These are phyloP conservation scores for Vaccinium corymbosum DNA, from an alignment of 148 eudicot species.

Conservation along the genomic window DNA sequence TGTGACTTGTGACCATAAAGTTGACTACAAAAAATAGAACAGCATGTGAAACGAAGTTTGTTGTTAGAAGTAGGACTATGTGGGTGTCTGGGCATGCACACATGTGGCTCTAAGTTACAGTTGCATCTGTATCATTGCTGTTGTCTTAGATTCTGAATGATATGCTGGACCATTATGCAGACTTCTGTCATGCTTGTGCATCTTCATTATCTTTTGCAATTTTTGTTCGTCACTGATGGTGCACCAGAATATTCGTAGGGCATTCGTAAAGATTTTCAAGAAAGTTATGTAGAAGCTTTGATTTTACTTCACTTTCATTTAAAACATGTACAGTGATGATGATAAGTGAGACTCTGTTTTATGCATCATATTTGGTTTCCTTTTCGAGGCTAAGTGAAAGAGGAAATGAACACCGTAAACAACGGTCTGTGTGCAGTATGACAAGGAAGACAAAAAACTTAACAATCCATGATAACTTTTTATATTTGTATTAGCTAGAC, in stretches of 20 bases:
- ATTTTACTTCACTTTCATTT: not conserved
- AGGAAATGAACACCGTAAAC: not conserved
- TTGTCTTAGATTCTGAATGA: not conserved
- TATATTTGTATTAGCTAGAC: not conserved
- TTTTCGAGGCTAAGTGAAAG: not conserved
- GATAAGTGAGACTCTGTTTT: not conserved
- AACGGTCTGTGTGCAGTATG: not conserved
- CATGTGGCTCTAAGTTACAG: not conserved
- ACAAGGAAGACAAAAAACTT: not conserved
- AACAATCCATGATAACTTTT: not conserved
- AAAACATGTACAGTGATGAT: not conserved
- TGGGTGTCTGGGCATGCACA: not conserved
- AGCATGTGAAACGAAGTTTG: not conserved
- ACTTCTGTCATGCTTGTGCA: not conserved
- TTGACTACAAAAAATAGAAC: not conserved
- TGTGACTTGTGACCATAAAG: not conserved
- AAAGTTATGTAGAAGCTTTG: not conserved
- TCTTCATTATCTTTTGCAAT: not conserved
- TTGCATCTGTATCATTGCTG: slow-evolving; percentile 9
- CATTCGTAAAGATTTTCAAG: not conserved
- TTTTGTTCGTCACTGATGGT: not conserved
- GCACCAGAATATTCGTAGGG: not conserved
- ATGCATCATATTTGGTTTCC: not conserved
- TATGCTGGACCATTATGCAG: not conserved
- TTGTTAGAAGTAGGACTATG: not conserved